phyloP scores from a whole-genome alignment of 192 early-diverging fungal species.

The Spizellomyces punctatus region DNA sequence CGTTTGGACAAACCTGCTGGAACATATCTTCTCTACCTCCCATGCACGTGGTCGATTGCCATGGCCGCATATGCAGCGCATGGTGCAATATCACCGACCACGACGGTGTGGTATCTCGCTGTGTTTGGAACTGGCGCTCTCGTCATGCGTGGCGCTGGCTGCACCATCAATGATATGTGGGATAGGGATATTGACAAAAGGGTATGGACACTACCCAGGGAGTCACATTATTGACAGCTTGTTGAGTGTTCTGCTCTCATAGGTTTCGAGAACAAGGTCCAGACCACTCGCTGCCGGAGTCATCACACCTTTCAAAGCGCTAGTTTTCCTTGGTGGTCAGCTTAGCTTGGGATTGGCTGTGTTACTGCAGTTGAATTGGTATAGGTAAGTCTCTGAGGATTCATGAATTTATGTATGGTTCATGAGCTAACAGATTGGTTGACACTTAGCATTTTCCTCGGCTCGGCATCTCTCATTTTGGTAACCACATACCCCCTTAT shows the following conservation, averaged over 20 bases:
- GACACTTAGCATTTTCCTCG: conserved; percentile 67
- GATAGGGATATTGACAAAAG: conserved; percentile 86
- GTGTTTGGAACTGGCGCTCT: conserved; percentile 86
- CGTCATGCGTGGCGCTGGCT: conserved; percentile 94
- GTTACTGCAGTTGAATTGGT: conserved; percentile 85
- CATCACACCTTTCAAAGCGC: conserved; percentile 66
- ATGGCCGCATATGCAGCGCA: conserved; percentile 41
- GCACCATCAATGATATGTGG: conserved; percentile 97
- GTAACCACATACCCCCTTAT: conserved; percentile 86
- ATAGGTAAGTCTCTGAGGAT: conserved; percentile 55
- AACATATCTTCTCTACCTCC: conserved; percentile 89
- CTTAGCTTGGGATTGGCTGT: conserved; percentile 79
- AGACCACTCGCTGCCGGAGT: conserved; percentile 83
- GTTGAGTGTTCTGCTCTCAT: not conserved
- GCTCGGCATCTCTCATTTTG: conserved; percentile 76
- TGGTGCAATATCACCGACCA: conserved; percentile 64
- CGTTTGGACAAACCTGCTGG: conserved; percentile 91
- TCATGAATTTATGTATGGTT: not conserved
- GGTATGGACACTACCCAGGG: conserved; percentile 12
- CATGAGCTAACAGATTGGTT: not conserved
- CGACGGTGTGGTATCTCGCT: conserved; percentile 66
- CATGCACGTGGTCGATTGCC: conserved; percentile 71
- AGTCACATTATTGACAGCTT: too few species aligned
- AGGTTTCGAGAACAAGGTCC: conserved; percentile 78
- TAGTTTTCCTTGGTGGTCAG: conserved; percentile 80